phyloP scores from a whole-genome alignment of 495 filamentous ascomycete species.

The Penicillium antarcticum region DNA sequence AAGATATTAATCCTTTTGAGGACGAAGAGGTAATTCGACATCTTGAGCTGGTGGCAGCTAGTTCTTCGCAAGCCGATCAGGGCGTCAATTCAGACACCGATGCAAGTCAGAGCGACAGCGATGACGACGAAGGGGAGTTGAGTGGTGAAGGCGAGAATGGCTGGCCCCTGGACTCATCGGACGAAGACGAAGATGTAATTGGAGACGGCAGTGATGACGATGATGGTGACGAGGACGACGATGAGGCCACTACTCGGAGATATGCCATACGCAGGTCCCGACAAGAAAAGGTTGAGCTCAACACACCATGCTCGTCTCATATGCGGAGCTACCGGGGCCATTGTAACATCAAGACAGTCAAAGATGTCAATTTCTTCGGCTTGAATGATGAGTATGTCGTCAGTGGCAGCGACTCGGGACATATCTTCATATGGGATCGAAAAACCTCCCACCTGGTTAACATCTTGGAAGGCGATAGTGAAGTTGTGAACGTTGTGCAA shows the following conservation, averaged over 20 bases:
- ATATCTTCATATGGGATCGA: constrained; percentile 71
- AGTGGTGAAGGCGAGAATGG: background rate
- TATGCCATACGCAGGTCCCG: constrained; percentile 31
- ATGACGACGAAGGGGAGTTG: constrained; percentile 8
- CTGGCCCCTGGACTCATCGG: background rate
- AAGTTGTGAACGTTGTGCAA: constrained; percentile 73
- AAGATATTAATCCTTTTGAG: constrained; percentile 40
- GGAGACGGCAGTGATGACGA: constrained; percentile 21
- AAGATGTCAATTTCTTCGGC: constrained; percentile 73
- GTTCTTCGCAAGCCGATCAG: background rate
- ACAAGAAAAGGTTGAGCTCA: constrained; percentile 46
- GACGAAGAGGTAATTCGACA: constrained; percentile 39
- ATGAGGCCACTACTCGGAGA: constrained; percentile 18
- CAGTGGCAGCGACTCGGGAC: constrained; percentile 64
- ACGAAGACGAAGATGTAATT: constrained; percentile 10
- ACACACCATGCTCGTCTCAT: constrained; percentile 56
- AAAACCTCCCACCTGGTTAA: constrained; percentile 62
- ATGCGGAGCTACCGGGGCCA: constrained; percentile 62
- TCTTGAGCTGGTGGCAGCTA: constrained; percentile 22
- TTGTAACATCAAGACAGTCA: constrained; percentile 72
- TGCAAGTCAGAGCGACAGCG: constrained; percentile 24
- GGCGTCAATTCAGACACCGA: constrained; percentile 23
- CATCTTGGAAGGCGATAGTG: constrained; percentile 67
- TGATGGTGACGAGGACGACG: constrained; percentile 25
- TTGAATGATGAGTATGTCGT: constrained; percentile 74